Base-by-base conservation (phyloP, 108 stramenopile species). In the Skeletonema tropicum region DNA sequence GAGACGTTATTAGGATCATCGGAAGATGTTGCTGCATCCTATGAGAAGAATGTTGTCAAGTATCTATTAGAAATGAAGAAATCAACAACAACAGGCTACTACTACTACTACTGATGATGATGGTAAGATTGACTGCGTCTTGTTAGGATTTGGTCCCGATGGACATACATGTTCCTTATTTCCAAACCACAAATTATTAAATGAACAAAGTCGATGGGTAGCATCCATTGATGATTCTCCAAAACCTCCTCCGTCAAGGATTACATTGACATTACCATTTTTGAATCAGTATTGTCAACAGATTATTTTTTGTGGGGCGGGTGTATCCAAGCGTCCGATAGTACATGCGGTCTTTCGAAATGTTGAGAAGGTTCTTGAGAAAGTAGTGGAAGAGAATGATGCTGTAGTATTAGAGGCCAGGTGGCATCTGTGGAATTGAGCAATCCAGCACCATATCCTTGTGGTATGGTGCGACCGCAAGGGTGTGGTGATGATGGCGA, bases 141-240 rank as follows among this genome's bases (percentile, higher is more conserved):
- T 99, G n/a, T 84, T 99, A 33, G 98, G 98, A 36, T 93, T 98
- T 66, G 98, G 98, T 35, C 96, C 96, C 5, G 98, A 99, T 77
- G 98, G 98, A 1, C 98, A 99, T 85, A 99, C 98, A 5, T 96
- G 95, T 65, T 94, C 92, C 14, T 76, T 99, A 29, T 99, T 99
- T 74, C 98, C 98, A 2, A 72, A 83, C 62, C 98, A 99, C 77
- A 63, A 75, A 31, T 76, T 99, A 46, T 66, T 97, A 48, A 45
- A 82, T 11, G 95, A 95, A 72, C 57, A 73, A 14, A 49, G 75
- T 15, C 36, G 42, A 15, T 83, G 77, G 57, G 96, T 99, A 29
- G 93, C 94, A 6, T 57, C 88, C 17, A 95, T 99, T 66, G 80
- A 81, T 31, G 97, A 99, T 81, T 97, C 97, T 13, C 98, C 98